Conservation (phyloP, 2,329 filamentous ascomycete species). For the Botrytis aclada region DNA sequence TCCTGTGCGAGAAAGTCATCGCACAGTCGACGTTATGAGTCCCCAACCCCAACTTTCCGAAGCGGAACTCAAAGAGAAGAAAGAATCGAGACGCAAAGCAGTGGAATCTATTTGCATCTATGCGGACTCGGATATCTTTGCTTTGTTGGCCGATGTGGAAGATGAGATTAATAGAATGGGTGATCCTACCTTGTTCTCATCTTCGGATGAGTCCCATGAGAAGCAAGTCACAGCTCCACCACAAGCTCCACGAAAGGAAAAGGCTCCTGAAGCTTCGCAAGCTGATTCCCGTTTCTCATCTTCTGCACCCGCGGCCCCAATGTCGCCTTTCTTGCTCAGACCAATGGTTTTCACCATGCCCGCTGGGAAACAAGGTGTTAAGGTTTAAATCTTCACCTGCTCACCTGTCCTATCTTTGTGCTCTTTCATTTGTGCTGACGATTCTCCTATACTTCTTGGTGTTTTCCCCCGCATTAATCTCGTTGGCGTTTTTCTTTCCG, state of each 20-base stretch:
- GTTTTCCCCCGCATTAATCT: not conserved
- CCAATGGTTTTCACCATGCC: slow-evolving; percentile 17
- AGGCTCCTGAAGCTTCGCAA: not conserved
- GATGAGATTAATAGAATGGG: slow-evolving; percentile 51
- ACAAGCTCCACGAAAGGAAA: not conserved
- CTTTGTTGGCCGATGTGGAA: slow-evolving; percentile 65
- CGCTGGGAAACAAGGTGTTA: slow-evolving; percentile 8
- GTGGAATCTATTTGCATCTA: slow-evolving; percentile 68
- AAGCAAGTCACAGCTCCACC: not conserved
- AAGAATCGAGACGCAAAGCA: slow-evolving; percentile 38
- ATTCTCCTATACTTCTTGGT: not conserved
- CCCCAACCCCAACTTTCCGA: not conserved
- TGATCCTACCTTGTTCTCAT: slow-evolving; percentile 6
- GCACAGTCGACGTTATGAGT: not conserved
- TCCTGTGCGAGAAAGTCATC: not conserved
- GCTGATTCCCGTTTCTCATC: not conserved
- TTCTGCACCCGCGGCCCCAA: not conserved
- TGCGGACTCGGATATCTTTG: slow-evolving; percentile 64
- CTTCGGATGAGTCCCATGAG: not conserved
- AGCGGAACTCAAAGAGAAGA: slow-evolving; percentile 16
- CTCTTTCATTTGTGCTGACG: not conserved
- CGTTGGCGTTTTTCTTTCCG: not conserved
- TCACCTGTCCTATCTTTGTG: too few species aligned
- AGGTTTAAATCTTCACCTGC: not conserved
- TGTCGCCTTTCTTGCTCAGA: slow-evolving; percentile 12